Percentiles rank a stretch among this genome's conserved stretches.
These are phyloP conservation scores for Neurospora sp. DNA, from an alignment of 495 filamentous ascomycete species.

Conservation along the genomic window DNA sequence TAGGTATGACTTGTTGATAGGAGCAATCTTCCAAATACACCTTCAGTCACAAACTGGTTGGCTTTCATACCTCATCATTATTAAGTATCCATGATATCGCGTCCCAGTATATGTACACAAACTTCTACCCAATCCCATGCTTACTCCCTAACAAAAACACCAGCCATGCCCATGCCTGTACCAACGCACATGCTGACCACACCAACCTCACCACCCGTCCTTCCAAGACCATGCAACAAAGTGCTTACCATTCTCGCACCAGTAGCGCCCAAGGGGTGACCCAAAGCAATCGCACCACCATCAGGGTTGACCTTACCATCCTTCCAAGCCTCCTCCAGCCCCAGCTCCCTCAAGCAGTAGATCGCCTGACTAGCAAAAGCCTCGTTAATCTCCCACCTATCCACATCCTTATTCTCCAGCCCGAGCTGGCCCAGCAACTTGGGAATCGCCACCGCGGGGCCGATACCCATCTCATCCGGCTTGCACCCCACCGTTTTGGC, in stretches of 20 bases:
- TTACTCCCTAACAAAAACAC: constrained; percentile 74
- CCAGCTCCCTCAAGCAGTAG: constrained; percentile 67
- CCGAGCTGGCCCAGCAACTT: constrained; percentile 60
- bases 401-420: constrained; percentile 55
- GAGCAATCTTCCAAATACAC: background rate
- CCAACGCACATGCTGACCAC: constrained; percentile 85
- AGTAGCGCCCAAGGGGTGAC: constrained; percentile 88
- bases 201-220: constrained; percentile 51
- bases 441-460: constrained; percentile 77
- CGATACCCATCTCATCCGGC: constrained; percentile 91
- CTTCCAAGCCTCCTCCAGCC: constrained; percentile 49
- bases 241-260: constrained; percentile 75
- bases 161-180: constrained; percentile 88
- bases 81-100: background rate
- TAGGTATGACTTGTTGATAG: background rate
- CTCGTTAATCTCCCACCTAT: constrained; percentile 95
- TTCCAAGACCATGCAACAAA: constrained; percentile 54
- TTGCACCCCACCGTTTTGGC: constrained; percentile 63
- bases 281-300: constrained; percentile 86
- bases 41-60: background rate
- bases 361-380: constrained; percentile 86
- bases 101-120: background rate
- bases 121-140: too few species aligned
- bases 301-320: constrained; percentile 73
- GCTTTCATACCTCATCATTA: background rate